Evolutionary conservation across 495 filamentous ascomycete species (phyloP), one percentile per base, ranked within the genome.

Genomic region (Xylaria scruposa): DNA sequence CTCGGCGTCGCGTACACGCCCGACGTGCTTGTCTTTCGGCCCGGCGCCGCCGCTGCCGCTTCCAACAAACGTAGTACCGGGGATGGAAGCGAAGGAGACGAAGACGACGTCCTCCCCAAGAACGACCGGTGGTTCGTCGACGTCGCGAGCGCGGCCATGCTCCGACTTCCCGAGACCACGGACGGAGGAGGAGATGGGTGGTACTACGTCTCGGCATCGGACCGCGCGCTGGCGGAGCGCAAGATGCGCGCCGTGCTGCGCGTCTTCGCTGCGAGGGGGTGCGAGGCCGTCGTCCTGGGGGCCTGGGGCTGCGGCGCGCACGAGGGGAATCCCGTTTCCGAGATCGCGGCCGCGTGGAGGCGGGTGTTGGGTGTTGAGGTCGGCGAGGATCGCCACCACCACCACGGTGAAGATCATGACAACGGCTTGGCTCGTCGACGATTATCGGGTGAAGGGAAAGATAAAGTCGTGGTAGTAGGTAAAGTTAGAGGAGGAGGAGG

Each of bases 271-370:
- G 64, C 79, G 24, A 86, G 87, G 44, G 83, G 82, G 2, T 85
- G 88, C 72, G 76, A 78, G 15, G 81, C 79, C 73, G 75, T 93
- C 13, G 87, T 93, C 29, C 81, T 94, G 2, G 90, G 91, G 0
- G 90, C 91, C 0, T 81, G 92, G 78, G 91, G 91, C 2, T 93
- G 91, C 75, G 91, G 91, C 6, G 90, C 85, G 0, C 92, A 91
- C 77, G 80, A 60, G 33, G 58, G 77, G 1, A 92, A 93, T 74
- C 92, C 92, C 10, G 81, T 84, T 1, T 78, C 81, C 24, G 88
- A 89, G 75, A 86, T 93, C n/a, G 90, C 90, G 38, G 61, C 83
- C 40, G 88, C 87, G 38, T 93, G 89, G 85, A 90, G 71, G 75
- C 78, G 24, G 82, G 90, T 82, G 82, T 86, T 86, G 60, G 71